phyloP scores from a whole-genome alignment of 495 filamentous ascomycete species.

The Friedmanniomyces simplex region DNA sequence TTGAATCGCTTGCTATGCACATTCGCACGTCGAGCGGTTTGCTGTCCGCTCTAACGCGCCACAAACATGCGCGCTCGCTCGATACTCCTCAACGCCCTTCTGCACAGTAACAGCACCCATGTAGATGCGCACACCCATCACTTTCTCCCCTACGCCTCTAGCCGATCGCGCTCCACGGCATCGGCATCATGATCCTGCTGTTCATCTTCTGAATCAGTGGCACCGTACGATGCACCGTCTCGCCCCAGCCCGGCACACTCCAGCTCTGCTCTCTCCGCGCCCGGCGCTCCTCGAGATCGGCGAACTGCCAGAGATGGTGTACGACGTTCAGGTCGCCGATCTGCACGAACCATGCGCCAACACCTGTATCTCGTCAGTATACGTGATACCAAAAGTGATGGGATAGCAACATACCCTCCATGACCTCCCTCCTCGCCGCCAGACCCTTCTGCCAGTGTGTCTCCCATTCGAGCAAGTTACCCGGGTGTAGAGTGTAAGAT shows the following conservation, averaged over 20 bases:
- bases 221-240: constrained; percentile 97
- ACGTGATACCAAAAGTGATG: background rate
- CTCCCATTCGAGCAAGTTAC: constrained; percentile 96
- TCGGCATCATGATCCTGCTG: constrained; percentile 82
- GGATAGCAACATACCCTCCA: constrained; percentile 47
- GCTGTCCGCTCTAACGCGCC: too few relatives aligned
- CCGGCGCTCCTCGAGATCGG: constrained; percentile 87
- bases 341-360: constrained; percentile 98
- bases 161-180: constrained; percentile 88
- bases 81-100: background rate
- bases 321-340: constrained; percentile 96
- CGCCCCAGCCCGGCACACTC: constrained; percentile 90
- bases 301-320: constrained; percentile 98
- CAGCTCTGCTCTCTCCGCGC: constrained; percentile 88
- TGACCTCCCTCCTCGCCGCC: constrained; percentile 81
- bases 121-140: background rate
- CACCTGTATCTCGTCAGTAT: constrained; percentile 40
- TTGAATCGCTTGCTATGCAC: too few relatives aligned
- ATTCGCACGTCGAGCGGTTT: too few relatives aligned
- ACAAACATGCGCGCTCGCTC: background rate
- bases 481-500: constrained; percentile 92
- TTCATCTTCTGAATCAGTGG: constrained; percentile 95
- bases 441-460: constrained; percentile 94
- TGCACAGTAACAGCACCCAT: background rate
- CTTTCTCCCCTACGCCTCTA: background rate